Conservation (phyloP, 306 rosid species). For the Carpinus viminea region DNA sequence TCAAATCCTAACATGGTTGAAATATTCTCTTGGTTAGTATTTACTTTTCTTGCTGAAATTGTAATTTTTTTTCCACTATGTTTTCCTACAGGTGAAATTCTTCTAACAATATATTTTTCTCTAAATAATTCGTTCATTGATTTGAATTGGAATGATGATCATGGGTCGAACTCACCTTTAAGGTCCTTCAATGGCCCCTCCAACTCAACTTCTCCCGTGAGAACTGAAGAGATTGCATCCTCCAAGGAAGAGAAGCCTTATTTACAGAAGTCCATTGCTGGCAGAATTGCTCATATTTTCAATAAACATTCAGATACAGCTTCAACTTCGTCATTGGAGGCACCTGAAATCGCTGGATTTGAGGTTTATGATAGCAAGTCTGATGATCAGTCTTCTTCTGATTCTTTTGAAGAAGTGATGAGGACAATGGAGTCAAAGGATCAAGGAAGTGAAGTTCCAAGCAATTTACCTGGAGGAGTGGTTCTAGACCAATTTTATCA, state of each 20-base stretch:
- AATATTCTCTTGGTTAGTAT: background rate
- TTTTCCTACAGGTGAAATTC: constrained; percentile 67
- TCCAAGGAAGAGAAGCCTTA: constrained; percentile 57
- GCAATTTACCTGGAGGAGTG: constrained; percentile 83
- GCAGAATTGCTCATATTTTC: constrained; percentile 72
- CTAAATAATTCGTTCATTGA: constrained; percentile 43
- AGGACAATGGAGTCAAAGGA: constrained; percentile 57
- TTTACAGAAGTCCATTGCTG: constrained; percentile 68
- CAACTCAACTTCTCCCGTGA: constrained; percentile 59
- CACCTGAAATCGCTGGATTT: constrained; percentile 40
- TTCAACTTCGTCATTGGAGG: constrained; percentile 44
- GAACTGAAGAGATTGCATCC: constrained; percentile 47
- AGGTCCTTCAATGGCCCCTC: constrained; percentile 39
- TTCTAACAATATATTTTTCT: constrained; percentile 47
- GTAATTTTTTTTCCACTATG: background rate
- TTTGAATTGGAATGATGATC: constrained; percentile 22
- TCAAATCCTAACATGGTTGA: background rate
- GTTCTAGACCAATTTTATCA: constrained; percentile 74
- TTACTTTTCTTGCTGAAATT: background rate
- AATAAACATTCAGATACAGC: constrained; percentile 53
- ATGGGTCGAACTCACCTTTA: constrained; percentile 38
- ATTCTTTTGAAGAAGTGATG: constrained; percentile 64
- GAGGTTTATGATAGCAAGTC: constrained; percentile 45
- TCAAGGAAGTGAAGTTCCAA: constrained; percentile 65
- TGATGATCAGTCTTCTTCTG: constrained; percentile 59